Evolutionary conservation across 192 early-diverging fungal genomes (phyloP).

Genomic region (Podochytrium sp.): DNA sequence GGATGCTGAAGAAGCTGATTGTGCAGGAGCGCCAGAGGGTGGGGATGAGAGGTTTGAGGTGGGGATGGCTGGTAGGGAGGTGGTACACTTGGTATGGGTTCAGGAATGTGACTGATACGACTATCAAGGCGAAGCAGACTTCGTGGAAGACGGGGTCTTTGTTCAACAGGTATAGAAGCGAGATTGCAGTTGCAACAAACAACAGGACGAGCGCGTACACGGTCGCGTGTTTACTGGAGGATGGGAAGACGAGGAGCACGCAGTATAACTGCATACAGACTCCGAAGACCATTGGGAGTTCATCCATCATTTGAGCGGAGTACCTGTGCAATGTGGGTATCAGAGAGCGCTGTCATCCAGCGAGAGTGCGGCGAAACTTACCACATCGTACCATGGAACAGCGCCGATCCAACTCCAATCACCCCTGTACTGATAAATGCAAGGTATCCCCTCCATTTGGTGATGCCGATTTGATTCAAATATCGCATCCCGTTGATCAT

Average conservation of each 20-base stretch:
- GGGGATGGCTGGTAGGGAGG: neutral
- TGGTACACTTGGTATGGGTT: conserved; percentile 30
- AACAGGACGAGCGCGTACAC: neutral
- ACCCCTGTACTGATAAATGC: neutral
- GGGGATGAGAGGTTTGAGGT: neutral
- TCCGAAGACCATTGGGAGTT: conserved; percentile 69
- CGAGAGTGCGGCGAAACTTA: neutral
- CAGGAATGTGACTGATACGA: conserved; percentile 14
- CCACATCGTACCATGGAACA: neutral
- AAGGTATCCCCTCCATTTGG: neutral
- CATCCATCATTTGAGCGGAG: conserved; percentile 51
- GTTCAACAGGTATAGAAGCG: conserved; percentile 60
- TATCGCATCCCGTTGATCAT: neutral
- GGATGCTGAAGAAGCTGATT: neutral
- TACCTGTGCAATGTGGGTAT: conserved; percentile 4
- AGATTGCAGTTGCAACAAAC: neutral
- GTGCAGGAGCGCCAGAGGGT: neutral
- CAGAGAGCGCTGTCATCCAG: no score
- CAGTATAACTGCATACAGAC: conserved; percentile 16
- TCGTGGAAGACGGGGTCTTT: conserved; percentile 72
- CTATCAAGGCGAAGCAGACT: conserved; percentile 25
- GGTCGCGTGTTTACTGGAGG: neutral
- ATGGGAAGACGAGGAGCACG: conserved; percentile 12
- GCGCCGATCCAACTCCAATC: neutral
- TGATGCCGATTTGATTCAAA: neutral